These are phyloP conservation scores for Podospora appendiculata DNA, from an alignment of 495 filamentous ascomycete genomes.

Conservation along the genomic window DNA sequence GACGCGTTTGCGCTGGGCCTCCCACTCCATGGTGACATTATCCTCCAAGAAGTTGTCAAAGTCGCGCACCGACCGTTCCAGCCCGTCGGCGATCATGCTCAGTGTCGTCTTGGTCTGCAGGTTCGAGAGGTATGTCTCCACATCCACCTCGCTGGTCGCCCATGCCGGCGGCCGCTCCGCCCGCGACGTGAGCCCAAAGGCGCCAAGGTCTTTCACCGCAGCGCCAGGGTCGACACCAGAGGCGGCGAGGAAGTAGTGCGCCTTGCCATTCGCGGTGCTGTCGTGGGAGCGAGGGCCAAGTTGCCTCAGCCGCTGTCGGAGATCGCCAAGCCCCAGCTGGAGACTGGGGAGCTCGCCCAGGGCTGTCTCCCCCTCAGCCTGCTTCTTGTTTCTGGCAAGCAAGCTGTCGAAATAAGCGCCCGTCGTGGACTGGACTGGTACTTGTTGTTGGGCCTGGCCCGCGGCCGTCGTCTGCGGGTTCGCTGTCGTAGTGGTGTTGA, in stretches of 20 bases:
- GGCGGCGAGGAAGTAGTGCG: conserved; percentile 80
- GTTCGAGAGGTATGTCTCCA: conserved; percentile 72
- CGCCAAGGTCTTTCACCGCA: conserved; percentile 69
- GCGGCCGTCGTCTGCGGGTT: neutral
- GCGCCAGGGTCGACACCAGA: conserved; percentile 78
- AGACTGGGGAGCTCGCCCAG: conserved; percentile 58
- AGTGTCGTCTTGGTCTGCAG: conserved; percentile 85
- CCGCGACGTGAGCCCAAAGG: conserved; percentile 34
- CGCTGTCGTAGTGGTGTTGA: neutral
- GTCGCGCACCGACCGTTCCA: conserved; percentile 76
- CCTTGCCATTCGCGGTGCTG: conserved; percentile 52
- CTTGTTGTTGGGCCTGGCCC: neutral
- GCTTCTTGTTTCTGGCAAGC: conserved; percentile 66
- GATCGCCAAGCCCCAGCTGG: conserved; percentile 79
- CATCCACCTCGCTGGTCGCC: conserved; percentile 55
- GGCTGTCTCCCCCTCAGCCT: conserved; percentile 43
- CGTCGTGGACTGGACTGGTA: conserved; percentile 13
- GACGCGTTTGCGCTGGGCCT: conserved; percentile 81
- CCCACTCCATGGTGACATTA: conserved; percentile 91
- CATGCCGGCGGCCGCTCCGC: conserved; percentile 18
- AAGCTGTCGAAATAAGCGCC: conserved; percentile 81
- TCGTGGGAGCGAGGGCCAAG: conserved; percentile 52
- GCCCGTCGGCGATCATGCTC: conserved; percentile 81
- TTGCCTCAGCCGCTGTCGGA: conserved; percentile 74
- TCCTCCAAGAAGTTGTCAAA: conserved; percentile 92